Percentiles rank a stretch among this genome's conserved stretches.
Evolutionary conservation across 2,329 filamentous ascomycete genomes (phyloP).

Genomic region (Lecanicillium sp.): DNA sequence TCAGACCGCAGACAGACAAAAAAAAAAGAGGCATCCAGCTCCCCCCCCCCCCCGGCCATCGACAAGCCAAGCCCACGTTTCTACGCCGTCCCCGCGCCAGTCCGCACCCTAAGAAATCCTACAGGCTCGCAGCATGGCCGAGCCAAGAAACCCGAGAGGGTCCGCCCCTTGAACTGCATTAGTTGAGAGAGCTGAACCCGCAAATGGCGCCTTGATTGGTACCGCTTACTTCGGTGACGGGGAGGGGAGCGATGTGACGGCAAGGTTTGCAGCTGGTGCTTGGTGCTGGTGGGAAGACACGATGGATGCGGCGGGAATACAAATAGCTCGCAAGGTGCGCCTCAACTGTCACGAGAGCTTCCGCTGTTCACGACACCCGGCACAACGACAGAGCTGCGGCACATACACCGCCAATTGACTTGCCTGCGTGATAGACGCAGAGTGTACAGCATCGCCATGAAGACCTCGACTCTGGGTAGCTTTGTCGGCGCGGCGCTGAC

Average conservation of each 20-base stretch:
- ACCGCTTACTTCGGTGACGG: constrained; percentile 3
- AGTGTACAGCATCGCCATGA: constrained; percentile 28
- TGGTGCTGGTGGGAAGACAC: background rate
- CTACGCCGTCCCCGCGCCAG: background rate
- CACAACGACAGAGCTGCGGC: too few relatives aligned
- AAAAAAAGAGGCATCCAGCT: background rate
- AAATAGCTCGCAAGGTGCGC: constrained; percentile 1
- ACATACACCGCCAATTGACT: background rate
- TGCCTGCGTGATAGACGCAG: too few relatives aligned
- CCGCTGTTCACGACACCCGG: too few relatives aligned
- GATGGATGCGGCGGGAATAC: background rate
- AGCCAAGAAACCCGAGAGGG: constrained; percentile 5
- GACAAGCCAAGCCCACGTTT: constrained; percentile 11
- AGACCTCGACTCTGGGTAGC: constrained; percentile 13
- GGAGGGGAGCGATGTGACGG: background rate
- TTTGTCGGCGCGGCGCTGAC: constrained; percentile 24
- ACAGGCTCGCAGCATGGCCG: background rate
- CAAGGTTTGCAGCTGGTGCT: too few relatives aligned
- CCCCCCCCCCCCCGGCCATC: background rate
- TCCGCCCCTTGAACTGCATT: background rate
- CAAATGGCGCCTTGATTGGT: background rate
- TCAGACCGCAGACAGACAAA: too few relatives aligned
- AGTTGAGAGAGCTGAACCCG: background rate
- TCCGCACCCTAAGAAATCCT: constrained; percentile 7
- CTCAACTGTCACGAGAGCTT: too few relatives aligned